phyloP scores from a whole-genome alignment of 2,329 filamentous ascomycete genomes.

The Aureobasidium namibiae region DNA sequence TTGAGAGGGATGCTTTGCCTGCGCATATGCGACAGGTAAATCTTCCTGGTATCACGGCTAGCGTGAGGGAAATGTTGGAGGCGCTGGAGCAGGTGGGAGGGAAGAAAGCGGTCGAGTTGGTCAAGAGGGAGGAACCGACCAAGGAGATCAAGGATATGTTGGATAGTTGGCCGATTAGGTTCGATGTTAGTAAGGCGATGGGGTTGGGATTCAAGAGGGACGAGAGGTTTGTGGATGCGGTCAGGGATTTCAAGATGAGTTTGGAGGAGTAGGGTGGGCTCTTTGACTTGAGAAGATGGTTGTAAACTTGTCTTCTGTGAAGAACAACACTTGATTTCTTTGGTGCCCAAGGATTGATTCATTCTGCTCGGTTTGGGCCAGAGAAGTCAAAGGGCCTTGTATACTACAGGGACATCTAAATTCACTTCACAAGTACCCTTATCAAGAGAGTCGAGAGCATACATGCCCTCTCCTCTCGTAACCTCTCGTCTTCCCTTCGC shows the following conservation, averaged over 20 bases:
- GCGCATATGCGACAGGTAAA: slow-evolving; percentile 44
- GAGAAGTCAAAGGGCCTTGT: too few species aligned
- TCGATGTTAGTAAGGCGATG: slow-evolving; percentile 48
- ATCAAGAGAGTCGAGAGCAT: too few species aligned
- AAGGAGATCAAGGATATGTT: slow-evolving; percentile 44
- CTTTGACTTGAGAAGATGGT: too few species aligned
- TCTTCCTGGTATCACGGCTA: slow-evolving; percentile 47
- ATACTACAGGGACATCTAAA: too few species aligned
- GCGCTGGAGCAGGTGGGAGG: slow-evolving; percentile 48
- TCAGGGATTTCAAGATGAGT: slow-evolving; percentile 32
- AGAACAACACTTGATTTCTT: too few species aligned
- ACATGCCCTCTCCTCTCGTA: too few species aligned
- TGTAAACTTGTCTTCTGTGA: too few species aligned
- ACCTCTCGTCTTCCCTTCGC: too few species aligned
- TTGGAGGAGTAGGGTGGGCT: slow-evolving; percentile 12
- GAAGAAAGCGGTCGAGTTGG: slow-evolving; percentile 41
- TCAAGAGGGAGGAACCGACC: slow-evolving; percentile 45
- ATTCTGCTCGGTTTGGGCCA: too few species aligned
- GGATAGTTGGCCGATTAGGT: slow-evolving; percentile 48
- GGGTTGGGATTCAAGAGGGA: slow-evolving; percentile 45
- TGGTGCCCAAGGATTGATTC: too few species aligned
- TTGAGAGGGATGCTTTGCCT: slow-evolving; percentile 43
- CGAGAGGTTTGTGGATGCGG: slow-evolving; percentile 38
- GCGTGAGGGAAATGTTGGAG: slow-evolving; percentile 49
- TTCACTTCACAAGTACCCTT: too few species aligned